Conservation (phyloP, 2,329 filamentous ascomycete species). For the Pestalotiopsis sp. region DNA sequence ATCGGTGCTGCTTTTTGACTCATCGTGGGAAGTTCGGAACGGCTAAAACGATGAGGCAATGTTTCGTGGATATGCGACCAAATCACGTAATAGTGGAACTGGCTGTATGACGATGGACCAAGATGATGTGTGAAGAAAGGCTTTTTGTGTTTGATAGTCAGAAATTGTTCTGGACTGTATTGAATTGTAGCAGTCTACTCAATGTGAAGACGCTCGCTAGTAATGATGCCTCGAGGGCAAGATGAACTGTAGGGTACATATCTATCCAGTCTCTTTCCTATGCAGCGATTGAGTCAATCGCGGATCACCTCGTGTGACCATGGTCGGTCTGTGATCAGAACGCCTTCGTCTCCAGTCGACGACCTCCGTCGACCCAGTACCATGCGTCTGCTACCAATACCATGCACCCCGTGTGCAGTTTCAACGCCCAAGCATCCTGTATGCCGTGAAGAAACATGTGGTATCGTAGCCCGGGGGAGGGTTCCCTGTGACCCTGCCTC, state of each 20-base stretch:
- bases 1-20: not conserved
- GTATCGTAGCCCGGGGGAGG: not conserved
- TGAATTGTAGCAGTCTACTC: not conserved
- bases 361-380: not conserved
- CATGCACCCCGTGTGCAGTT: not conserved
- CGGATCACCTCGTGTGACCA: not conserved
- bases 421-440: not conserved
- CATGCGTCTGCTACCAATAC: not conserved
- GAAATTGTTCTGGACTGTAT: not conserved
- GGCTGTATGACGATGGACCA: not conserved
- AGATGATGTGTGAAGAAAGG: not conserved
- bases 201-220: not conserved
- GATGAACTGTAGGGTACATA: not conserved
- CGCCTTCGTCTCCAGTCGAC: not conserved
- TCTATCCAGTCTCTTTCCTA: not conserved
- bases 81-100: constrained; percentile 2
- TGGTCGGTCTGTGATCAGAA: not conserved
- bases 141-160: not conserved
- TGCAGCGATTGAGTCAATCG: not conserved
- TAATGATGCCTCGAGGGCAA: not conserved
- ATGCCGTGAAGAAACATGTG: not conserved
- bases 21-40: not conserved
- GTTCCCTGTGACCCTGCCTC: constrained; percentile 12
- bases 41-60: not conserved
- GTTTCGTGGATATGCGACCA: not conserved